Base-by-base conservation (phyloP, 306 rosid species). In the Lathyrus tuberosus region DNA sequence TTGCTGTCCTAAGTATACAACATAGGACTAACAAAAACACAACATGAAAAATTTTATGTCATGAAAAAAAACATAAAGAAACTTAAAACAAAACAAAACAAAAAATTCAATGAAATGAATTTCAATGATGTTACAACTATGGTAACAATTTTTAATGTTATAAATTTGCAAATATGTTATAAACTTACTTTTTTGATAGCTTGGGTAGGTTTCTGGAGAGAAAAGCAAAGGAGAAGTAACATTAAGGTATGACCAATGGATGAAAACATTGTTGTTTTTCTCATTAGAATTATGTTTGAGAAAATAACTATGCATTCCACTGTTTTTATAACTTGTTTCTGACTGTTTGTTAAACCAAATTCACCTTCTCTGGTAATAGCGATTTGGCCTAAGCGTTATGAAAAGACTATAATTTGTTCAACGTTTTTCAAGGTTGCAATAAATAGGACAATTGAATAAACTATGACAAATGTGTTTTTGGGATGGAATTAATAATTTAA, bases 1-100 rank as follows among this genome's bases (percentile, higher is more conserved):
- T 15, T 75, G 86, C 10, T 82, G 48, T 82, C 97, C 96, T 46
- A 91, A 65, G 71, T 87, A 88, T n/a, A 89, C 94, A 52, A 91
- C 66, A 42, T 91, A 91, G 5, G 97, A 82, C 96, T 89, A 44
- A 20, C 12, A 43, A 49, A 68, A 35, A 17, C 12, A 20, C 5
- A 49, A 10, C 44, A 12, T 43, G 40, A 57, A 15, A 16, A 48
- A 48, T 0, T 48, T 48, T 6, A 48, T 48, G 54, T 48, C 18
- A 16, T 2, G 11, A 7, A 8, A 49, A 8, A 63, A 43, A 35
- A 70, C 1, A 49, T n/a, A n/a, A 46, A 4, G 12, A 17, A 49
- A 1, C 11, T 15, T 48, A n/a, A 14, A 46, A 43, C 16, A 4
- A 9, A 47, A 16, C 16, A n/a, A 14, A 46, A 43, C 16, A 4